These are phyloP conservation scores for Coelastrella sp. DNA, from an alignment of 139 green algal genomes.

Conservation along the genomic window DNA sequence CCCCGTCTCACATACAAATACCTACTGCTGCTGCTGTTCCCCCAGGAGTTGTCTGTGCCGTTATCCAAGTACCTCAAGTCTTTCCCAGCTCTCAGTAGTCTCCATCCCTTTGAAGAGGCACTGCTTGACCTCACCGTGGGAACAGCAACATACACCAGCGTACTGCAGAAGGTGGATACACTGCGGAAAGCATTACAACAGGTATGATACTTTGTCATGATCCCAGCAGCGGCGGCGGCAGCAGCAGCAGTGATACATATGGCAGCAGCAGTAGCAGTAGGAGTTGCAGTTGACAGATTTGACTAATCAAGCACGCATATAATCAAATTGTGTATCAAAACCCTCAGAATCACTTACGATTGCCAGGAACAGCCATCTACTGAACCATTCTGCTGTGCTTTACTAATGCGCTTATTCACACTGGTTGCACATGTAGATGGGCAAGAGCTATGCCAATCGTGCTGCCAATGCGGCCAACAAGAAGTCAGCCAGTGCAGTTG, in stretches of 20 bases:
- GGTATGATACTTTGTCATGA: no score
- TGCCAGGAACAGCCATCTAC: no score
- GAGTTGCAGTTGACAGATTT: no score
- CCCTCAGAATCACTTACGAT: no score
- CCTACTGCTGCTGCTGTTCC: no score
- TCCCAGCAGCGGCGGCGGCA: no score
- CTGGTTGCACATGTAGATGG: constrained; percentile 59
- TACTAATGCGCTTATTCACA: background rate
- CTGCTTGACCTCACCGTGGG: constrained; percentile 94
- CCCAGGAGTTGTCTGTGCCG: constrained; percentile 73
- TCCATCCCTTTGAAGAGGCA: constrained; percentile 93
- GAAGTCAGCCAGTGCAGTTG: constrained; percentile 69
- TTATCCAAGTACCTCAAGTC: constrained; percentile 71
- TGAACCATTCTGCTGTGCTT: no score
- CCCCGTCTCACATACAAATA: no score
- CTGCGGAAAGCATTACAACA: constrained; percentile 76
- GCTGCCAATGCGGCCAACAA: constrained; percentile 73
- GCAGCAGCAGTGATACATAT: no score
- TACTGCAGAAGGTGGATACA: constrained; percentile 67
- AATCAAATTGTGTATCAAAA: no score
- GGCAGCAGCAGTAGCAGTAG: no score
- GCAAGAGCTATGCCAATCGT: constrained; percentile 80
- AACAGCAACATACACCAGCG: constrained; percentile 62
- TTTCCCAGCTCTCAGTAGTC: constrained; percentile 73
- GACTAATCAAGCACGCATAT: no score